These are phyloP conservation scores for Brettanomyces bruxellensis DNA, from an alignment of 805 yeast genomes.

Conservation along the genomic window DNA sequence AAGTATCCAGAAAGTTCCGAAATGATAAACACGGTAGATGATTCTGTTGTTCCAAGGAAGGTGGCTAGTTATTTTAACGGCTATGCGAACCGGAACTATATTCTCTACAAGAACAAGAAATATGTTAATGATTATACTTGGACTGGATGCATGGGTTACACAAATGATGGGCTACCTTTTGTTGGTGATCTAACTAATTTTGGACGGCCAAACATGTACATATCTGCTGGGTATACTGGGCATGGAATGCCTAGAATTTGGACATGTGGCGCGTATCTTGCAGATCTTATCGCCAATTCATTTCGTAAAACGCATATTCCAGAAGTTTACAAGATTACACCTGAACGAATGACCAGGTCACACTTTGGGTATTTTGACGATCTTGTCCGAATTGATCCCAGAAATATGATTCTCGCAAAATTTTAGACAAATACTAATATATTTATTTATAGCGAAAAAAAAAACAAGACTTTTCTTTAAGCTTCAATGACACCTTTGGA, in stretches of 20 bases:
- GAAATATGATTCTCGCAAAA: slow-evolving; percentile 3
- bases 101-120: slow-evolving; percentile 11
- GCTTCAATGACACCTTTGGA: slow-evolving; percentile 36
- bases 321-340: slow-evolving; percentile 2
- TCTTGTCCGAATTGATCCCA: background rate
- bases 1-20: too few relatives aligned
- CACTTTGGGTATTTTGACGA: slow-evolving; percentile 1
- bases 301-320: slow-evolving; percentile 3
- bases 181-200: slow-evolving; percentile 30
- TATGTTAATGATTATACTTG: slow-evolving; percentile 27
- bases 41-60: too few relatives aligned
- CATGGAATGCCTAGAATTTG: slow-evolving; percentile 45
- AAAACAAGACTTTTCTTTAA: too few relatives aligned
- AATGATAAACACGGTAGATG: too few relatives aligned
- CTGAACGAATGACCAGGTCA: slow-evolving; percentile 5
- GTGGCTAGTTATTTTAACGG: too few relatives aligned
- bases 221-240: slow-evolving; percentile 40
- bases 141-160: slow-evolving; percentile 40
- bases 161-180: slow-evolving; percentile 32
- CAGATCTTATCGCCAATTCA: slow-evolving; percentile 13
- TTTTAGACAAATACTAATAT: background rate
- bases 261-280: slow-evolving; percentile 30
- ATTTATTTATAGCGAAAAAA: too few relatives aligned
- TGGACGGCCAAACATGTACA: slow-evolving; percentile 23
- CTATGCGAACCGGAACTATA: slow-evolving; percentile 23